These are phyloP conservation scores for Actinomucor elegans DNA, from an alignment of 371 early-diverging fungal genomes.

Conservation along the genomic window DNA sequence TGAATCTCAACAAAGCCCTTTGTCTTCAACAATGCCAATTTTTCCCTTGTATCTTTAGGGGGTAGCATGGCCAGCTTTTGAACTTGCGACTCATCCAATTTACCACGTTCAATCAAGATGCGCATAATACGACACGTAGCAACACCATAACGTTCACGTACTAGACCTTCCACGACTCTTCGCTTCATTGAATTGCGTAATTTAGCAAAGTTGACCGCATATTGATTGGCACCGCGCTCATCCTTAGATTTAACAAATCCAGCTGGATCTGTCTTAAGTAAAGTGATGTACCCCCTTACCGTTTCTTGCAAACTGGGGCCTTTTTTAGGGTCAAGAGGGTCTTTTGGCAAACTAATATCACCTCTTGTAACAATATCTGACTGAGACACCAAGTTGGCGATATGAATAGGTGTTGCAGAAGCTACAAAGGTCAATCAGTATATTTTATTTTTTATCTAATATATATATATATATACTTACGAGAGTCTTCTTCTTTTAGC, in stretches of 20 bases:
- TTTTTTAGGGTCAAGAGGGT: constrained; percentile 44
- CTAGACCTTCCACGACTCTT: constrained; percentile 62
- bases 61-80: constrained; percentile 80
- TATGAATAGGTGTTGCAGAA: constrained; percentile 55
- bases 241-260: constrained; percentile 71
- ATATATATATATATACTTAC: constrained; percentile 30
- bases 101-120: constrained; percentile 74
- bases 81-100: constrained; percentile 83
- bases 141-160: constrained; percentile 76
- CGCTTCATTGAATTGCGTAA: constrained; percentile 62
- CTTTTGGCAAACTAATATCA: constrained; percentile 56
- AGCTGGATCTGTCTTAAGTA: constrained; percentile 64
- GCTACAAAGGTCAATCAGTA: constrained; percentile 28
- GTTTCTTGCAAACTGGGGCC: constrained; percentile 47
- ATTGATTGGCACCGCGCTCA: constrained; percentile 75
- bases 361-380: constrained; percentile 45
- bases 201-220: constrained; percentile 62
- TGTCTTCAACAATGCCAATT: constrained; percentile 63
- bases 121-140: constrained; percentile 73
- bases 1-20: constrained; percentile 79
- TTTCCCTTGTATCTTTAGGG: constrained; percentile 70
- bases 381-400: constrained; percentile 53
- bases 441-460: not conserved
- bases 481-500: constrained; percentile 52
- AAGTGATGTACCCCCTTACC: constrained; percentile 64